These are phyloP conservation scores for Fusarium concolor DNA, from an alignment of 2,329 filamentous ascomycete genomes.

Conservation along the genomic window DNA sequence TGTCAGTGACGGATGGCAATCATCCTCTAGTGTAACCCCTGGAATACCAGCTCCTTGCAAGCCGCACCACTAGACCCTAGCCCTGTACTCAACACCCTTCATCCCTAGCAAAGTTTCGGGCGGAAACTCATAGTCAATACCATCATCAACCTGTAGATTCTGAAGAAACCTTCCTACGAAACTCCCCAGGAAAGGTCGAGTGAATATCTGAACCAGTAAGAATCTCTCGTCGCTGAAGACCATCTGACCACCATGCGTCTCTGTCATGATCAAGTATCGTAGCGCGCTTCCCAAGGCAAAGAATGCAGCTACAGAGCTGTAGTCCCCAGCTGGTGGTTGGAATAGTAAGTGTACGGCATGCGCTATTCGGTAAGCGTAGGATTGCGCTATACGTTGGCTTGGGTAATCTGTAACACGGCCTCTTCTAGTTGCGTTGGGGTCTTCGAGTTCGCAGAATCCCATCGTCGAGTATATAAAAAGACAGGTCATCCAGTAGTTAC, in stretches of 20 bases:
- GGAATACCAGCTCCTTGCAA: constrained; percentile 5
- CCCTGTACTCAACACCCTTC: constrained; percentile 18
- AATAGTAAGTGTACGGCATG: constrained; percentile 14
- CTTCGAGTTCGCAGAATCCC: constrained; percentile 16
- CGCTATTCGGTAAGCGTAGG: constrained; percentile 5
- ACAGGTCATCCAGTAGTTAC: constrained; percentile 25
- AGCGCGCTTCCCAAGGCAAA: constrained; percentile 17
- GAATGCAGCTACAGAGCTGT: not conserved
- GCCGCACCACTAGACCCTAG: constrained; percentile 29
- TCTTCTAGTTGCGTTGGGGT: rapidly evolving
- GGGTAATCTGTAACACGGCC: not conserved
- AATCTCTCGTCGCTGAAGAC: constrained; percentile 10
- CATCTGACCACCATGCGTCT: not conserved
- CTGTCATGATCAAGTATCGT: constrained; percentile 19
- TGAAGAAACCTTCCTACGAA: constrained; percentile 18
- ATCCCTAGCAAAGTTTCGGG: not conserved
- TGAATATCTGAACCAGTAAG: constrained; percentile 1
- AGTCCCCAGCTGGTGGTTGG: not conserved
- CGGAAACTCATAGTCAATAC: constrained; percentile 9
- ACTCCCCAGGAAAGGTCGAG: not conserved
- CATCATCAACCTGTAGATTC: constrained; percentile 17
- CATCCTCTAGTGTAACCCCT: not conserved
- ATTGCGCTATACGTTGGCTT: not conserved
- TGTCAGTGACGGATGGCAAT: not conserved
- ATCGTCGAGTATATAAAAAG: constrained; percentile 13